A percentile compares a stretch with the other conserved stretches of the same genome.
phyloP scores from a whole-genome alignment of 305 asterid genomes.

The Solanum hybrid region DNA sequence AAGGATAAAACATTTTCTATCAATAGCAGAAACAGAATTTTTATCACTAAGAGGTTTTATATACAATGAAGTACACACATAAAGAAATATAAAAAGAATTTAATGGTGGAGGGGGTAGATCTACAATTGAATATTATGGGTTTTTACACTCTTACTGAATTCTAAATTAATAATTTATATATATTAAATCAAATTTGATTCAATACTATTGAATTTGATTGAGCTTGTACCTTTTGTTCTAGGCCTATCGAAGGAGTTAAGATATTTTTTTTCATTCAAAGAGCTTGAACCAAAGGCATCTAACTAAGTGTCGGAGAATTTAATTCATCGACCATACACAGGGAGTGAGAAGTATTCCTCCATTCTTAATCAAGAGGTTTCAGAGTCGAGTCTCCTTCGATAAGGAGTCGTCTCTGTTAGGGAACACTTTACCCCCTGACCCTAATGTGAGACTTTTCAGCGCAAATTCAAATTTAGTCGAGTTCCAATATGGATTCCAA shows the following conservation, averaged over 20 bases:
- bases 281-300: neutral
- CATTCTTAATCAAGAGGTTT: rapidly evolving
- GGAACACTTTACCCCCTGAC: rapidly evolving
- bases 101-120: too few relatives aligned
- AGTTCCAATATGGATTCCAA: neutral
- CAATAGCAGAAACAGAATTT: neutral
- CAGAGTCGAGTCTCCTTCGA: too few relatives aligned
- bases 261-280: neutral
- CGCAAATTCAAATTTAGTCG: too few relatives aligned
- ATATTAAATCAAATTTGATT: neutral
- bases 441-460: too few relatives aligned
- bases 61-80: neutral
- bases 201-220: too few relatives aligned
- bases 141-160: too few relatives aligned
- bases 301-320: neutral
- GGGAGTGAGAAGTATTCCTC: neutral
- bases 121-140: neutral
- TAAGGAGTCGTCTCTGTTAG: too few relatives aligned
- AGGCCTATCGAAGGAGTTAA: neutral
- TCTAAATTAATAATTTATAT: too few relatives aligned
- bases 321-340: neutral
- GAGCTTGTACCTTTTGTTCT: neutral
- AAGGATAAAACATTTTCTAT: neutral
- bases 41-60: neutral
- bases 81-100: neutral